Evolutionary conservation across 768 basidiomycete genomes (phyloP).

Genomic region (Panellus pusillus): DNA sequence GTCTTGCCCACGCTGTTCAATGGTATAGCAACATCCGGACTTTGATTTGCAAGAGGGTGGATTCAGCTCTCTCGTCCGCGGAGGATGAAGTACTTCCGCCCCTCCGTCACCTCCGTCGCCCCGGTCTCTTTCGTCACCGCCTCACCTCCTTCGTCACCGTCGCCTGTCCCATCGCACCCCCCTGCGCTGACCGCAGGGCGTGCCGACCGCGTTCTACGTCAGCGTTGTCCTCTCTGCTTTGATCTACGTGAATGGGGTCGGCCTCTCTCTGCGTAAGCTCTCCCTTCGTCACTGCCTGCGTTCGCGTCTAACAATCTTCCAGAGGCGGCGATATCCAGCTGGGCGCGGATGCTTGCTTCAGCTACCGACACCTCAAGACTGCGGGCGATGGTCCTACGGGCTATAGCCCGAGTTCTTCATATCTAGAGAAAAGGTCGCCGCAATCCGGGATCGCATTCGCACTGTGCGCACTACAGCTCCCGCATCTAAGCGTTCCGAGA

Average conservation of each 20-base stretch:
- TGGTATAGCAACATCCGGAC: conserved; percentile 28
- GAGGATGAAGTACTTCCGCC: background rate
- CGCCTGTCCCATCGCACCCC: background rate
- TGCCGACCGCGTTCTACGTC: conserved; percentile 25
- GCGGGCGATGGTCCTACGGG: conserved; percentile 34
- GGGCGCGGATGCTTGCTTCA: conserved; percentile 37
- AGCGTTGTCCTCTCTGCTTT: conserved; percentile 36
- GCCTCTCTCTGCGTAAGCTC: conserved; percentile 21
- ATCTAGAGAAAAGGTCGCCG: conserved; percentile 32
- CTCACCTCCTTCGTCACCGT: background rate
- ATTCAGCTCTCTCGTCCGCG: conserved; percentile 7
- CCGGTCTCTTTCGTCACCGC: too few relatives aligned
- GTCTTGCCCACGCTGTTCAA: conserved; percentile 27
- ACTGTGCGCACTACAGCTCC: conserved; percentile 19
- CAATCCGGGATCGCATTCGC: conserved; percentile 29
- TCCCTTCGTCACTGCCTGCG: background rate
- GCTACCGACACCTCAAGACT: conserved; percentile 31
- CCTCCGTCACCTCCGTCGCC: background rate
- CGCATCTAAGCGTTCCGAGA: conserved; percentile 3
- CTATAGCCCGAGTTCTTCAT: conserved; percentile 32
- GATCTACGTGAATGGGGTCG: conserved; percentile 26
- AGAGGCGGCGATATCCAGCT: conserved; percentile 36
- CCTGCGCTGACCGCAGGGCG: background rate
- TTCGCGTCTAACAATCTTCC: background rate
- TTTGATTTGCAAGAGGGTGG: conserved; percentile 15